These are phyloP conservation scores for Rasamsonia emersonii DNA, from an alignment of 2,329 filamentous ascomycete species.

Conservation along the genomic window DNA sequence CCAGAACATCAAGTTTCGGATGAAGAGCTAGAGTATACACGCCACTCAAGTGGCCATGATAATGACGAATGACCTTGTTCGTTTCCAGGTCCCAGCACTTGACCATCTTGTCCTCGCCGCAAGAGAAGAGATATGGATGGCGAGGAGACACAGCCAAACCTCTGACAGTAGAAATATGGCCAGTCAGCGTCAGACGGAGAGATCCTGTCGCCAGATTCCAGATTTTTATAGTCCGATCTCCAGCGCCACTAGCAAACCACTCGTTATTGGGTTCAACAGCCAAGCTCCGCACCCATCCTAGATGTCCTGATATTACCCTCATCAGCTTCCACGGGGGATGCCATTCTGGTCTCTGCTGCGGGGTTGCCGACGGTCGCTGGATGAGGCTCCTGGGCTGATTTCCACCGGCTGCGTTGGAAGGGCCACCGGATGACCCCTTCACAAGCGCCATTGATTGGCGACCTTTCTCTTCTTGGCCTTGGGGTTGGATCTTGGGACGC, in stretches of 20 bases:
- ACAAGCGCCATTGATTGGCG: conserved; percentile 49
- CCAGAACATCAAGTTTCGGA: conserved; percentile 86
- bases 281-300: conserved; percentile 86
- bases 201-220: conserved; percentile 89
- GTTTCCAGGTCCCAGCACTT: conserved; percentile 99
- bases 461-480: conserved; percentile 39
- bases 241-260: conserved; percentile 94
- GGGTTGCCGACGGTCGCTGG: conserved; percentile 51
- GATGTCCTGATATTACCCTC: conserved; percentile 90
- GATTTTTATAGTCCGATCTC: conserved; percentile 95
- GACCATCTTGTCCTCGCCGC: conserved; percentile 98
- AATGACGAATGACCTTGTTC: conserved; percentile 98
- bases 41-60: conserved; percentile 91
- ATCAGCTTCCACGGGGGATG: conserved; percentile 98
- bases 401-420: conserved; percentile 25
- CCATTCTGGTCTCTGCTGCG: conserved; percentile 79
- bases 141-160: conserved; percentile 86
- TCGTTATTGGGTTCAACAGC: conserved; percentile 93
- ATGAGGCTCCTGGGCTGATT: conserved; percentile 53
- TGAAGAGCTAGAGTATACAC: conserved; percentile 93
- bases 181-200: conserved; percentile 78
- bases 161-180: conserved; percentile 87
- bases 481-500: conserved; percentile 46
- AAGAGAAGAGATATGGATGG: conserved; percentile 95
- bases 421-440: conserved; percentile 26